Evolutionary conservation across 352 stramenopile species (phyloP), one percentile per base, ranked within the genome.

Genomic region (Pythium rishiriense): DNA sequence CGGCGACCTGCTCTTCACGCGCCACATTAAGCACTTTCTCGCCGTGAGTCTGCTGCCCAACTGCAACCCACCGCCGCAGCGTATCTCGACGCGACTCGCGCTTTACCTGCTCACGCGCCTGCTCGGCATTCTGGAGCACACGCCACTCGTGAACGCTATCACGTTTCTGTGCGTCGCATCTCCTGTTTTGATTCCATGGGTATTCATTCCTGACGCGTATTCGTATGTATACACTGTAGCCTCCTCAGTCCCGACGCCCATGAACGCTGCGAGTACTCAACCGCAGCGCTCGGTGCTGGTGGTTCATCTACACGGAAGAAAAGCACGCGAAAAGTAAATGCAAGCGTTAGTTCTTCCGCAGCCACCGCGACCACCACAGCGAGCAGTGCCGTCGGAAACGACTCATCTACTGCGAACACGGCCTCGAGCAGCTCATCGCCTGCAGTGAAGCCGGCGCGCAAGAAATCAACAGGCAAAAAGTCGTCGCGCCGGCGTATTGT

Each of bases 121-220:
- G 41, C 37, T 90, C n/a, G 81, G 79, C 5, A 88, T 93, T 55
- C 66, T 93, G 26, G 81, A 93, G 59, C 83, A 96, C 61, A 73
- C 82, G n/a, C 85, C 87, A 45, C 76, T 96, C 7, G 75, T 96
- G 21, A 93, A 96, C 56, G 87, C 87, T 2, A 79, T 89, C 22
- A 65, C 72, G 0, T 91, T 92, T 66, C 83, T 96, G 85, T 87
- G 74, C 39, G 73, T n/a, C n/a, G n/a, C n/a, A n/a, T n/a, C n/a
- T n/a, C n/a, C n/a, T 69, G 5, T n/a, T 17, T 45, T 26, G 21
- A 47, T n/a, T 33, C 15, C 6, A 22, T 51, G 9, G 29, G 9
- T 39, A 14, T 4, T 39, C 9, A 10, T 39, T 39, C 17, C 33
- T 39, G 33, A 39, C 12, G n/a, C 14, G 1, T 6, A 43, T 2